Base-by-base conservation (phyloP, 768 basidiomycete species). In the Naganishia randhawae region DNA sequence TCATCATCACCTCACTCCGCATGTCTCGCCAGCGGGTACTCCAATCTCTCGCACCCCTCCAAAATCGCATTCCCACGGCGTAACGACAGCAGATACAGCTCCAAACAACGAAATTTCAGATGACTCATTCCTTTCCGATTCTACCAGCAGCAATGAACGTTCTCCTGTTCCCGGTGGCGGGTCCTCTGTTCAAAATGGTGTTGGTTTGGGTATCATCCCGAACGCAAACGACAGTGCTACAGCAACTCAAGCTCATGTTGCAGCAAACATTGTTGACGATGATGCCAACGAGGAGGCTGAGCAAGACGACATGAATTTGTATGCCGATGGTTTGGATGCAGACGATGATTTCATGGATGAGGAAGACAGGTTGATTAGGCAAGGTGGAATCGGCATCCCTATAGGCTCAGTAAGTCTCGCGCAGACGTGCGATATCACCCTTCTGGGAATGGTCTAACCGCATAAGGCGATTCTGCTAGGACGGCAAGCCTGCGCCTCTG, bases 371-470 rank as follows among this genome's bases (percentile, higher is more conserved):
- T 83, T 97, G 65, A 94, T 96, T 71, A 83, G 87, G 81, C 89
- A 88, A 65, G 94, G 94, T 48, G 95, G 96, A 13, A 89, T 91
- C 67, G 96, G 96, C 39, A 97, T 98, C 67, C 95, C 95, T 25
- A 85, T 92, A 48, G 94, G 93, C 39, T 88, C 90, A 54, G 93
- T 95, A 80, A 78, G 90, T 85, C 33, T 27, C 33, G 51, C 2
- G 51, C 41, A 4, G n/a, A 16, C 42, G 27, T 5, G 29, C 2
- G 48, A 31, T 31, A 42, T 11, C 45, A n/a, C 19, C 61, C n/a
- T 37, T 50, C 8, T 1, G 11, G 3, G 16, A 25, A 27, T 17
- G 6, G 6, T 22, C 42, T 22, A 8, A 29, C 48, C 22, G 19
- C 25, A 19, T 61, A 10, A 25, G 35, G 32, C 41, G 16, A 31